Evolutionary conservation across 208 protist genomes (phyloP).

Genomic region (Jaenimonas drosophilae): DNA sequence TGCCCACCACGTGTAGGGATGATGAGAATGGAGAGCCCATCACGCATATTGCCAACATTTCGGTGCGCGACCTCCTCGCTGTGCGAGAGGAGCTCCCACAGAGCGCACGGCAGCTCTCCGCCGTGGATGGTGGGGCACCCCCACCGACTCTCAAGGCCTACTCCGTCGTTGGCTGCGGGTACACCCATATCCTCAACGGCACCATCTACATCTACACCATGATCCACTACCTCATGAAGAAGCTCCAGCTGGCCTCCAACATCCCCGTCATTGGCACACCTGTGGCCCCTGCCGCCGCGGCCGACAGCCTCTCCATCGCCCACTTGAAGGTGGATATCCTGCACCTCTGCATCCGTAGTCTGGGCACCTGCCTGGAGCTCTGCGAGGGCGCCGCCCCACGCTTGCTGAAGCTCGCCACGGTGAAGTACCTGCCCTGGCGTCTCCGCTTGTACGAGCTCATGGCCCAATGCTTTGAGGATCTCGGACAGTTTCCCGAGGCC

Average conservation of each 20-base stretch:
- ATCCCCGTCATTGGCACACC: neutral
- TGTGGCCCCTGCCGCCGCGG: neutral
- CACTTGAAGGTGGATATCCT: neutral
- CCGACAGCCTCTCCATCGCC: neutral
- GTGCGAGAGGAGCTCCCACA: conserved; percentile 8
- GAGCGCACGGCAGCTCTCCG: neutral
- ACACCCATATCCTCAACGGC: conserved; percentile 36
- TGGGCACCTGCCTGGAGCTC: conserved; percentile 10
- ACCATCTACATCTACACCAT: conserved; percentile 61
- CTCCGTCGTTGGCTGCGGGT: conserved; percentile 29
- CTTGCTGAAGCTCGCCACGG: conserved; percentile 47
- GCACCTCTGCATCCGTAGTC: neutral
- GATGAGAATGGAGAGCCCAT: no score
- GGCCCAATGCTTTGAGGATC: conserved; percentile 31
- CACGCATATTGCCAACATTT: neutral
- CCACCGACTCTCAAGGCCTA: conserved; percentile 5
- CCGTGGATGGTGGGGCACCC: no score
- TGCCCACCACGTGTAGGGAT: no score
- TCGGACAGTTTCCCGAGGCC: conserved; percentile 26
- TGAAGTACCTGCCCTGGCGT: conserved; percentile 65
- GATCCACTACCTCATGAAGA: conserved; percentile 31
- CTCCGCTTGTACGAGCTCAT: conserved; percentile 58
- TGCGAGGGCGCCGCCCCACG: conserved; percentile 10
- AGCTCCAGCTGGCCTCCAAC: conserved; percentile 3
- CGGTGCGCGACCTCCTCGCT: conserved; percentile 7